phyloP scores from a whole-genome alignment of 2,329 filamentous ascomycete species.

The Cucurbitaria berberidis region DNA sequence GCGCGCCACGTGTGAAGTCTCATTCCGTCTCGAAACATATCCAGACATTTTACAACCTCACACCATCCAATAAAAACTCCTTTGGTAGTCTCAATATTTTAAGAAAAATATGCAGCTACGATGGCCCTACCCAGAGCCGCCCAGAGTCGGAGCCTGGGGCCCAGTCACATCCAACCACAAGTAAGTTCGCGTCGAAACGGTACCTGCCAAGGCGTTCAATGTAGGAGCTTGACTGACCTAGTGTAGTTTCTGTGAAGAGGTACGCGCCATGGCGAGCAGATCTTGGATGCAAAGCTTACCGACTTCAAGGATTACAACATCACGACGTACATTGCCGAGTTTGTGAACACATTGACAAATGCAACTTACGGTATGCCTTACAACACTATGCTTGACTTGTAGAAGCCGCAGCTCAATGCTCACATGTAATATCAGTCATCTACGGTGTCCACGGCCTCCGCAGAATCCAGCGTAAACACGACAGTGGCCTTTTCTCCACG shows the following conservation, averaged over 20 bases:
- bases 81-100: background rate
- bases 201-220: constrained; percentile 6
- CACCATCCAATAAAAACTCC: background rate
- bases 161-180: constrained; percentile 42
- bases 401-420: background rate
- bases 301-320: constrained; percentile 59
- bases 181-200: constrained; percentile 25
- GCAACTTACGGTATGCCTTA: constrained; percentile 54
- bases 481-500: constrained; percentile 41
- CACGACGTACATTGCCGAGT: constrained; percentile 60
- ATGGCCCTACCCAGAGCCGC: constrained; percentile 34
- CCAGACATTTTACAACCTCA: background rate
- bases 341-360: constrained; percentile 61
- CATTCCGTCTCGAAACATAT: constrained; percentile 1
- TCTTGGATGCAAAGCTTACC: constrained; percentile 1
- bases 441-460: constrained; percentile 46
- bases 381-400: background rate
- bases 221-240: constrained; percentile 15
- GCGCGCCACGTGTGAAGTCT: constrained; percentile 24
- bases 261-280: constrained; percentile 11
- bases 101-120: constrained; percentile 26
- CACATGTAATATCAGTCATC: constrained; percentile 32
- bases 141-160: constrained; percentile 32
- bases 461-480: constrained; percentile 26
- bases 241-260: constrained; percentile 47